A percentile compares a stretch with the other conserved stretches of the same genome.
phyloP scores from a whole-genome alignment of 139 green algal genomes.

The Penium margaritaceum region DNA sequence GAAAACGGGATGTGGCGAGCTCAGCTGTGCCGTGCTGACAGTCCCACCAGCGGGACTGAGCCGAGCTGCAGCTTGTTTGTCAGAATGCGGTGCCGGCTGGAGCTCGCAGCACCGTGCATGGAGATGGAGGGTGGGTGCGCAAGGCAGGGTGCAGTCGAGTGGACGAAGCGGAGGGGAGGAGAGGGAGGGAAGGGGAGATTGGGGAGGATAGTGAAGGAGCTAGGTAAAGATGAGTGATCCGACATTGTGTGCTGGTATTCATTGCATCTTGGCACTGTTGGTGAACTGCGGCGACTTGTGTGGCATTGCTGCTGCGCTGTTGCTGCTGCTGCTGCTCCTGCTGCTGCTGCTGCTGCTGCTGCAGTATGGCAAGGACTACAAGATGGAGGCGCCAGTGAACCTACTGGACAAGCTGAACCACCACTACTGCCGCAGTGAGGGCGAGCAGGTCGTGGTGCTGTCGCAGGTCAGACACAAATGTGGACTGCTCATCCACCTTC shows the following conservation, averaged over 20 bases:
- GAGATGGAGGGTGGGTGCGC: no score
- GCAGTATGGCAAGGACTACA: slow-evolving; percentile 70
- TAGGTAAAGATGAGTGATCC: neutral
- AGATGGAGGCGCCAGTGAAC: slow-evolving; percentile 81
- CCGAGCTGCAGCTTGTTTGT: no score
- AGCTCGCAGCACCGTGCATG: no score
- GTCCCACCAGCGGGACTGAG: no score
- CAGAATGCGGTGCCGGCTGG: no score
- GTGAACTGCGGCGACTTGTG: neutral
- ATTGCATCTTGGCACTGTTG: neutral
- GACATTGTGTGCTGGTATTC: neutral
- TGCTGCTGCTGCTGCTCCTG: neutral
- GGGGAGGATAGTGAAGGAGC: neutral
- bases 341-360: neutral
- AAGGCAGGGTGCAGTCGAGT: no score
- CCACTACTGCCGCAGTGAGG: neutral
- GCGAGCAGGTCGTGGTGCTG: neutral
- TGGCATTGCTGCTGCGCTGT: neutral
- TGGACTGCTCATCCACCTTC: no score
- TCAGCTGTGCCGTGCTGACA: no score
- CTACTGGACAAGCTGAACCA: slow-evolving; percentile 72
- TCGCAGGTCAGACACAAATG: no score
- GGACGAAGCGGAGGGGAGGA: no score
- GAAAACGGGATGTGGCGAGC: no score
- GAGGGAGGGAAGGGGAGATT: neutral